Evolutionary conservation across 306 rosid genomes (phyloP).

Genomic region (Argentina anserina): DNA sequence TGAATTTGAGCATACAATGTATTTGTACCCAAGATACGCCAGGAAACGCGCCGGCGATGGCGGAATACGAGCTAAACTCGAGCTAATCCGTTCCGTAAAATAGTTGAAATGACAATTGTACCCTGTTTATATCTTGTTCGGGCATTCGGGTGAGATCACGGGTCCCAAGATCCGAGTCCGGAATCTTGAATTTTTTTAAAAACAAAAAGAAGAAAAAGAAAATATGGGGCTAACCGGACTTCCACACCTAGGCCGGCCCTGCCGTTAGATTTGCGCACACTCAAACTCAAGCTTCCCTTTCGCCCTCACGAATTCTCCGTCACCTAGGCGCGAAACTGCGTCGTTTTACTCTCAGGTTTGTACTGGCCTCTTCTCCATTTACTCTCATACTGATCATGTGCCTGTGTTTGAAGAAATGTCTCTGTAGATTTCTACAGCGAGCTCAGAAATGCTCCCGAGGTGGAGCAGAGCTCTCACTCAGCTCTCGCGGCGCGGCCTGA

Average conservation of each 20-base stretch:
- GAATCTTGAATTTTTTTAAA: too few relatives aligned
- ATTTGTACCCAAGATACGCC: too few relatives aligned
- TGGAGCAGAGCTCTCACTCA: slow-evolving; percentile 49
- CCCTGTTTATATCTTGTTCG: too few relatives aligned
- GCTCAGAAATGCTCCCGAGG: slow-evolving; percentile 52
- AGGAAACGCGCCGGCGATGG: too few relatives aligned
- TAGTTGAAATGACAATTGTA: too few relatives aligned
- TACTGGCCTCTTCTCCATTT: neutral
- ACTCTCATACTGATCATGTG: neutral
- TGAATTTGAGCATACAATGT: too few relatives aligned
- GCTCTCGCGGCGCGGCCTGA: slow-evolving; percentile 37
- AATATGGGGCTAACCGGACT: neutral
- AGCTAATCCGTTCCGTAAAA: too few relatives aligned
- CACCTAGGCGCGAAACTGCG: neutral
- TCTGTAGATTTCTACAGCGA: slow-evolving; percentile 6
- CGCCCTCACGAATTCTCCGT: neutral
- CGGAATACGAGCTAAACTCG: too few relatives aligned
- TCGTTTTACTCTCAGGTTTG: neutral
- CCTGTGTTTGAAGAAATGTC: neutral
- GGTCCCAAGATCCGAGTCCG: neutral
- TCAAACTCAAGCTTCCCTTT: neutral
- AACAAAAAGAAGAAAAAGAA: too few relatives aligned
- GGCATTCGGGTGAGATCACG: neutral
- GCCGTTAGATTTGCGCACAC: neutral
- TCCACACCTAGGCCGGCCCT: slow-evolving; percentile 2